Base-by-base conservation (phyloP, 768 basidiomycete species). In the Lactarius sanguifluus region DNA sequence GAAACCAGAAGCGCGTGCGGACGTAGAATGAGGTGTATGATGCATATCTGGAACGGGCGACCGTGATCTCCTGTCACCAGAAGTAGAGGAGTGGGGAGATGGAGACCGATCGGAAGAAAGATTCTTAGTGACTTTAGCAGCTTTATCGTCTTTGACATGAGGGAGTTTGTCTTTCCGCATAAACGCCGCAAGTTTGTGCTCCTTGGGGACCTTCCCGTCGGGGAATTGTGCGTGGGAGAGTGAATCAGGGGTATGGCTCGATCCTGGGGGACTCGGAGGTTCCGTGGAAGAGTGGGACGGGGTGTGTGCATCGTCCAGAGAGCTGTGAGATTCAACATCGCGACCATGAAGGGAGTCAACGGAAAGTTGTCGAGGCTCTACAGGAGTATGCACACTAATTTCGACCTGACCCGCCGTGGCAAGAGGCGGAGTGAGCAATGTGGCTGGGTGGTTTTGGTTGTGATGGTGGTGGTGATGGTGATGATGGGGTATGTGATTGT, bases 401-500 rank as follows among this genome's bases (percentile, higher is more conserved):
- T 69, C 72, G 1, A 68, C 63, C 15, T 73, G 75, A 18, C 72
- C 69, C 0, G 74, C 36, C 3, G 69, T 72, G 40, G 64, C 75
- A 52, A 71, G 72, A 55, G 70, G 47, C 70, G 69, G 64, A 61
- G 69, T 32, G 61, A 64, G 67, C 55, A 69, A 72, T 55, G 38
- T 34, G 71, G 69, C 58, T 71, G 74, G 64, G 68, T 69, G 66
- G 72, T 70, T 71, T 57, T 78, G 68, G 66, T 70, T 69, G 12
- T 52, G 50, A 16, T 52, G 41, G 41, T 41, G 41, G 41, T 41
- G 41, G 6, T 41, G 41, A 15, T 41, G 41, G 16, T 76, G 76
- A 57, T 77, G 79, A 72, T 90, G 87, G 65, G 86, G 86, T 58
- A 96, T 87, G 78, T 96, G 94, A 78, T 92, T 86, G 79, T 96